Conservation (phyloP, 2,329 filamentous ascomycete genomes). For the Pseudogymnoascus destructans region DNA sequence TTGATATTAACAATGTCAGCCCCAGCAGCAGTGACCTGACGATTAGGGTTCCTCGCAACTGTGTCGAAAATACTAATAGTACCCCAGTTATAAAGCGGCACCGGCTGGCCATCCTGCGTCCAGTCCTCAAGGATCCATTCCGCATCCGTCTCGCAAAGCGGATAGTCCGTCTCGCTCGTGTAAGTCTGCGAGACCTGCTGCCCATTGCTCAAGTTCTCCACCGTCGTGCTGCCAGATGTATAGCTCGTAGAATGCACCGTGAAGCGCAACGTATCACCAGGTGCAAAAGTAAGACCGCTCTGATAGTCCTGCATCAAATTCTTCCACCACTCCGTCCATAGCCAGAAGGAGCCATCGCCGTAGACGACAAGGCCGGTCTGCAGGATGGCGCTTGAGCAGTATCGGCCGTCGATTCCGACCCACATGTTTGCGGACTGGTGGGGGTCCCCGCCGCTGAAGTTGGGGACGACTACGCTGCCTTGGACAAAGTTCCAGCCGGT, state of each 20-base stretch:
- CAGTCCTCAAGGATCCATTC: conserved; percentile 41
- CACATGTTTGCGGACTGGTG: conserved; percentile 36
- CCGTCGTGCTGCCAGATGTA: conserved; percentile 30
- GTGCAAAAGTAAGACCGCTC: conserved; percentile 29
- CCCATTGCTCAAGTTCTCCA: conserved; percentile 35
- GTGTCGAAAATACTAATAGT: background rate
- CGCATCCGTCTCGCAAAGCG: conserved; percentile 32
- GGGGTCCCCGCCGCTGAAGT: background rate
- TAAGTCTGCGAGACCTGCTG: conserved; percentile 31
- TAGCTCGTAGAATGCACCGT: conserved; percentile 28
- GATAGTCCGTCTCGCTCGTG: conserved; percentile 20
- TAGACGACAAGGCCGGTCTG: conserved; percentile 38
- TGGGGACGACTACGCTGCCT: background rate
- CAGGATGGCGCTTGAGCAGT: conserved; percentile 37
- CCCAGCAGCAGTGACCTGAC: background rate
- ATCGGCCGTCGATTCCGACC: conserved; percentile 47
- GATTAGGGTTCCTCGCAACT: background rate
- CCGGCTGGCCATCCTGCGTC: conserved; percentile 24
- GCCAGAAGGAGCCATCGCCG: conserved; percentile 30
- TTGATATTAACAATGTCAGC: background rate
- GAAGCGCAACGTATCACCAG: conserved; percentile 32
- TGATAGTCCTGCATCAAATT: conserved; percentile 28
- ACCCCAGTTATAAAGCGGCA: background rate
- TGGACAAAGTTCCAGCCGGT: background rate
- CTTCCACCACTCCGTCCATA: conserved; percentile 47